phyloP scores from a whole-genome alignment of 495 filamentous ascomycete species.

The Clavariopsis aquatica region DNA sequence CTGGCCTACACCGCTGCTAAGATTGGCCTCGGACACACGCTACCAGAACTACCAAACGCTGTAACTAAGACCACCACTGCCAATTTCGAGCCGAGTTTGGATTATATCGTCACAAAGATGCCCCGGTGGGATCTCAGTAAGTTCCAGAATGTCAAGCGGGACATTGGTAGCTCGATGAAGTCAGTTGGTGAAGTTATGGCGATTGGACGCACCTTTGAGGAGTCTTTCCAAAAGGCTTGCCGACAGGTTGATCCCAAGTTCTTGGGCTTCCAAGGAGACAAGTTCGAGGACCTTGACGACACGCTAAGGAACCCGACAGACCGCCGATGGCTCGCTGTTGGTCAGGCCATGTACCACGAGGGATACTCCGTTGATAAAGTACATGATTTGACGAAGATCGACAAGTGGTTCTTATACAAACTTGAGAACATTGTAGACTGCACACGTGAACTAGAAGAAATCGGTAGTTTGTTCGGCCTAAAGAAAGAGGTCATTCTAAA shows the following conservation, averaged over 20 bases:
- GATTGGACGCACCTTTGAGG: constrained; percentile 96
- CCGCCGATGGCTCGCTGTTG: constrained; percentile 93
- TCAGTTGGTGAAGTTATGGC: constrained; percentile 99
- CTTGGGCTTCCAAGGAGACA: constrained; percentile 89
- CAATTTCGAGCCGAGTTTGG: constrained; percentile 96
- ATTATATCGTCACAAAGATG: constrained; percentile 98
- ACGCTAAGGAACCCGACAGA: constrained; percentile 89
- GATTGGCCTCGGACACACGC: constrained; percentile 90
- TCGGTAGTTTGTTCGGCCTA: constrained; percentile 82
- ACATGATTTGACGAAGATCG: constrained; percentile 93
- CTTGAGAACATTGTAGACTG: constrained; percentile 93
- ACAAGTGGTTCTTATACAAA: constrained; percentile 97
- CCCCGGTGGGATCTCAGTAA: constrained; percentile 96
- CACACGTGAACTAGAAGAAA: constrained; percentile 79
- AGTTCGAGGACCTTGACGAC: constrained; percentile 91
- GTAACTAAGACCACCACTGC: constrained; percentile 98
- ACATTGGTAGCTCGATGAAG: constrained; percentile 96
- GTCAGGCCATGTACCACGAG: constrained; percentile 96
- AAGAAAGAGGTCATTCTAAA: constrained; percentile 83
- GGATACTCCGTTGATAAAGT: constrained; percentile 87
- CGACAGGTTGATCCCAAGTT: constrained; percentile 92
- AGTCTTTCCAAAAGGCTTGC: constrained; percentile 98
- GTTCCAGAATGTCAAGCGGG: constrained; percentile 97
- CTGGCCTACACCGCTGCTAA: constrained; percentile 94
- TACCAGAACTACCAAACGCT: constrained; percentile 93